Evolutionary conservation across 345 rosid genomes (phyloP).

Genomic region (Eutrema heterophyllum): DNA sequence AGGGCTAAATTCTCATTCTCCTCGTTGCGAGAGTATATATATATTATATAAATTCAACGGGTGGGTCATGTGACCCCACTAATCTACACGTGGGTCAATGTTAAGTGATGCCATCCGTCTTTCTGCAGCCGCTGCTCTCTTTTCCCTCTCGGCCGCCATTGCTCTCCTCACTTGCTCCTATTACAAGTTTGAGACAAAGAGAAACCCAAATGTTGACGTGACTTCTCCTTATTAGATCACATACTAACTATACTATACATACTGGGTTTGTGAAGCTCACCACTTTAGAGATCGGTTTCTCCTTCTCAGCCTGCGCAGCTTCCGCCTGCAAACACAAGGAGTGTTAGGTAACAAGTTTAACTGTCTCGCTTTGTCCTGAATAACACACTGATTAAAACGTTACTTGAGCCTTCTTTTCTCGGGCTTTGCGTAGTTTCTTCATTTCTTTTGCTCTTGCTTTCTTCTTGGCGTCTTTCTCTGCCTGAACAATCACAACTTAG

Average conservation of each 20-base stretch:
- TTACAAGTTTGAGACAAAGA: neutral
- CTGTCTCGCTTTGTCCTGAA: neutral
- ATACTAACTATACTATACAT: neutral
- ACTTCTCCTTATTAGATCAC: neutral
- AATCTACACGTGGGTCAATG: neutral
- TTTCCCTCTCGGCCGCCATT: constrained; percentile 76
- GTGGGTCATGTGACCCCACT: too few relatives aligned
- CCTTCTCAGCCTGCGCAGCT: constrained; percentile 51
- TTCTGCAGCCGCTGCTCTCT: constrained; percentile 96
- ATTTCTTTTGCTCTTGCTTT: constrained; percentile 90
- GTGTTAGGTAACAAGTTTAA: neutral
- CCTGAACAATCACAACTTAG: constrained; percentile 42
- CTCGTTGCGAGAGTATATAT: too few relatives aligned
- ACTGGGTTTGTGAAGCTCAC: constrained; percentile 32
- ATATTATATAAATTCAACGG: too few relatives aligned
- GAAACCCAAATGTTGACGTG: neutral
- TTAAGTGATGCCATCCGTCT: constrained; percentile 62
- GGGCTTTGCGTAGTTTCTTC: constrained; percentile 81
- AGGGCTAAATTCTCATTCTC: too few relatives aligned
- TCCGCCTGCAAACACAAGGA: constrained; percentile 9
- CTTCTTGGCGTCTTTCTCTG: constrained; percentile 91
- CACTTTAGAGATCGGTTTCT: constrained; percentile 57
- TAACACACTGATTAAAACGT: neutral
- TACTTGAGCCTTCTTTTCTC: constrained; percentile 89
- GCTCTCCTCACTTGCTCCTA: constrained; percentile 73